phyloP scores from a whole-genome alignment of 2,329 filamentous ascomycete genomes.

The Ambrosiella xylebori region DNA sequence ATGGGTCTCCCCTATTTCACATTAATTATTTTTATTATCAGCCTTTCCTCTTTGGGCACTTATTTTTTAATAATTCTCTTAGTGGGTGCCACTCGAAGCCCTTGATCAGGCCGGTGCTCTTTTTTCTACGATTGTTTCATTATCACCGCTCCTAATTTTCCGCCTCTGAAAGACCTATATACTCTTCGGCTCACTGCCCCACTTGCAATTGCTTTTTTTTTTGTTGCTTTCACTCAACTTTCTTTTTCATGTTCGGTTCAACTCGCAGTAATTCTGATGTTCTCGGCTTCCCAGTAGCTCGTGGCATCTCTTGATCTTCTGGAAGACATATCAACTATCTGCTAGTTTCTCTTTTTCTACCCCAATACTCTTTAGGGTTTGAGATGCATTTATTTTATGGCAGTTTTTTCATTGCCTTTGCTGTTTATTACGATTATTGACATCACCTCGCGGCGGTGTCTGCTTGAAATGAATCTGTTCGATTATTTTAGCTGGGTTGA shows the following conservation, averaged over 20 bases:
- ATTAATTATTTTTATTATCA: constrained; percentile 1
- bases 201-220: constrained; percentile 16
- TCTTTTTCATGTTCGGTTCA: constrained; percentile 13
- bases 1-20: neutral
- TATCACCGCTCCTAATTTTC: constrained; percentile 1
- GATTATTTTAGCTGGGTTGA: neutral
- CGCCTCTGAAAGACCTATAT: constrained; percentile 10
- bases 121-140: neutral
- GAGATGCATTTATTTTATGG: neutral
- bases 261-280: neutral
- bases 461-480: neutral
- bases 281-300: constrained; percentile 8
- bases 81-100: neutral
- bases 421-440: neutral
- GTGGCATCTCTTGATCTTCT: constrained; percentile 5
- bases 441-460: neutral
- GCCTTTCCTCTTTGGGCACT: neutral
- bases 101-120: too few species aligned
- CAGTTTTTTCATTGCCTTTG: neutral
- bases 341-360: neutral
- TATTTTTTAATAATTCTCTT: neutral
- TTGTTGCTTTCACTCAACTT: constrained; percentile 15
- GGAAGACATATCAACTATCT: constrained; percentile 1
- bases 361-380: neutral
- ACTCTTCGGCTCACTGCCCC: constrained; percentile 12